Percentiles rank a stretch among this genome's conserved stretches.
Evolutionary conservation across 768 basidiomycete species (phyloP).

Genomic region (Goffeauzyma gilvescens): DNA sequence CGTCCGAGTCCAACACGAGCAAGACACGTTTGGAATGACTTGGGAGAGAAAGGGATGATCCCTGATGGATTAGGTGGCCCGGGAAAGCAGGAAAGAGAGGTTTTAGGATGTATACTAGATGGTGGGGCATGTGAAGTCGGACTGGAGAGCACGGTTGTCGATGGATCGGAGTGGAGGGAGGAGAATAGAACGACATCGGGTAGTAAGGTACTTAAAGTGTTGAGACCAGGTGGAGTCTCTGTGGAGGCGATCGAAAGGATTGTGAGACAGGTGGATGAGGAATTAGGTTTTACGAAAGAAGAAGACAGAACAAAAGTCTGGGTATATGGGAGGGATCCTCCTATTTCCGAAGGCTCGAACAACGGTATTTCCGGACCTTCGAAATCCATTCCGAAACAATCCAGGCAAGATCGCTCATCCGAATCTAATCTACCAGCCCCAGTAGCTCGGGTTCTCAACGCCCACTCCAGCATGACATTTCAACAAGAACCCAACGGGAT

Average conservation of each 20-base stretch:
- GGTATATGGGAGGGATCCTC: slow-evolving; percentile 20
- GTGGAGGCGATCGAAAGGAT: slow-evolving; percentile 63
- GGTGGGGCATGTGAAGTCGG: slow-evolving; percentile 83
- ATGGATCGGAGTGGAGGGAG: slow-evolving; percentile 48
- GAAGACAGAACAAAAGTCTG: slow-evolving; percentile 29
- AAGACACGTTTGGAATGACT: slow-evolving; percentile 61
- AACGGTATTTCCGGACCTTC: too few relatives aligned
- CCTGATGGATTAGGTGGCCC: neutral
- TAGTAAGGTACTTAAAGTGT: slow-evolving; percentile 57
- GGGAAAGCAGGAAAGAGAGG: slow-evolving; percentile 1
- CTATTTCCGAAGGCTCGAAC: too few relatives aligned
- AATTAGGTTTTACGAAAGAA: neutral
- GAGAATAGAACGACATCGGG: too few relatives aligned
- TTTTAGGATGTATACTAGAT: slow-evolving; percentile 56
- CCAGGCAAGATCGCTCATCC: too few relatives aligned
- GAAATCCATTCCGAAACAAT: slow-evolving; percentile 31
- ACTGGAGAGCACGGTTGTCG: slow-evolving; percentile 86
- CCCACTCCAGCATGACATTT: neutral
- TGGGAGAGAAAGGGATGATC: slow-evolving; percentile 32
- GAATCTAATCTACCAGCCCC: too few relatives aligned
- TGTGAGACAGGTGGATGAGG: slow-evolving; percentile 34
- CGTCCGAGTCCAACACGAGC: slow-evolving; percentile 84
- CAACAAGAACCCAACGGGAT: neutral
- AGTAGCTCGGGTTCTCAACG: too few relatives aligned
- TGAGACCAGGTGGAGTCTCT: slow-evolving; percentile 80